Base-by-base conservation (phyloP, 1,284 basidiomycete genomes). In the Termitomyces sp. region DNA sequence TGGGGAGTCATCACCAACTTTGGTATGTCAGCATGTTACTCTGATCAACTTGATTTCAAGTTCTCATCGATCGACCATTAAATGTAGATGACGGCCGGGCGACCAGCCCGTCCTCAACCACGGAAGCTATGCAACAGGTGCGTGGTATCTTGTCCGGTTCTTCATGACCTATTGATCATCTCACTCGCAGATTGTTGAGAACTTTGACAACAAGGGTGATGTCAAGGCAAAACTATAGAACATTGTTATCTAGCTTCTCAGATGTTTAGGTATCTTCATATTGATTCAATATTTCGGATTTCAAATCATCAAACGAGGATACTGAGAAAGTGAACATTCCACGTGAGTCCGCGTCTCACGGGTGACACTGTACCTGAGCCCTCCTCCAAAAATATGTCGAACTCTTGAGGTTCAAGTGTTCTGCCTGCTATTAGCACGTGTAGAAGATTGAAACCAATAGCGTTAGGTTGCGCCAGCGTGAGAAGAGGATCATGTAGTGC, bases 1-100 rank as follows among this genome's bases (percentile, higher is more conserved):
- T 98, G 94, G 94, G 76, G 79, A 50, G 71, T 78, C 53, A 88
- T 97, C 69, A 94, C 89, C 26, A 78, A 82, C 67, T 98, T 97
- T 67, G 79, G 91, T 91, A 65, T 63, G 82, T 72, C 41, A 7
- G 6, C 34, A 24, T 26, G 41, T 31, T 41, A 49, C 44, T 43
- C 8, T 17, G 33, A 26, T 36, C 15, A 19, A 10, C 46, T 6
- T n/a, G n/a, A n/a, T n/a, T n/a, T 24, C 24, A 24, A 24, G 24
- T 24, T 19, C 47, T 12, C n/a, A 41, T n/a, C 41, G 13, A 42
- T 58, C 57, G 33, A 56, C 41, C 44, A 31, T 9, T 45, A 4
- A 40, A 49, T 52, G 15, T 52, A 87, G 85, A 84, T 63, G 89
- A 94, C 64, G 85, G 82, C 2, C 83, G 87, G 36, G 81, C 91